phyloP scores from a whole-genome alignment of 345 rosid genomes.

The Populus nigra region DNA sequence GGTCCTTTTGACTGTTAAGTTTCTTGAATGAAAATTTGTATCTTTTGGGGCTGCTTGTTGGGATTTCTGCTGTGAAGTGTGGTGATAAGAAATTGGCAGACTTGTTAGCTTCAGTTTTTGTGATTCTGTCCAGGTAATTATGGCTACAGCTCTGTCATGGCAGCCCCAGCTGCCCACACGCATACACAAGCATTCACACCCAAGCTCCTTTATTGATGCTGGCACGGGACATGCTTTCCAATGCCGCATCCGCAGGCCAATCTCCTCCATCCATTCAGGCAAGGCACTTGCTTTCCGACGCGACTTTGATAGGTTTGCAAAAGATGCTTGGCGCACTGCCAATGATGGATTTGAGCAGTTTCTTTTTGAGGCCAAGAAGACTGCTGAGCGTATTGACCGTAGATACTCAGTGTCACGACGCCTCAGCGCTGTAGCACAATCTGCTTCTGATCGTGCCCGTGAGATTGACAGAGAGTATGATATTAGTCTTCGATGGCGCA shows the following conservation, averaged over 20 bases:
- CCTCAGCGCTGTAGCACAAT: constrained; percentile 47
- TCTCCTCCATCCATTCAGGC: constrained; percentile 35
- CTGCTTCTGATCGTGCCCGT: constrained; percentile 64
- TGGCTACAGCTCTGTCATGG: background rate
- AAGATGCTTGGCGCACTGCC: constrained; percentile 75
- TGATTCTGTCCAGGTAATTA: background rate
- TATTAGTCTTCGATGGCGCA: constrained; percentile 63
- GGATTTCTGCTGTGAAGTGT: too few species aligned
- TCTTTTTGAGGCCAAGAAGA: constrained; percentile 75
- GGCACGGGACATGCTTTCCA: background rate
- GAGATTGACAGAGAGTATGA: constrained; percentile 74
- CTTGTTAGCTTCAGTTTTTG: background rate
- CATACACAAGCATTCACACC: background rate
- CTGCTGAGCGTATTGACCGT: constrained; percentile 77
- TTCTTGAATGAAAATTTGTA: too few species aligned
- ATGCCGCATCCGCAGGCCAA: background rate
- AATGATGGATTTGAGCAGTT: constrained; percentile 83
- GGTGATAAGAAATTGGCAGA: too few species aligned
- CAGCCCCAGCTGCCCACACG: background rate
- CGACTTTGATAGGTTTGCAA: constrained; percentile 42
- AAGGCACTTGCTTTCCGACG: constrained; percentile 30
- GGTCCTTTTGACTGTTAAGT: too few species aligned
- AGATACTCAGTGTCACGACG: constrained; percentile 74
- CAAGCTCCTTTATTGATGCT: too few species aligned
- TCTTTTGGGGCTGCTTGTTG: too few species aligned